phyloP scores from a whole-genome alignment of 2,329 filamentous ascomycete genomes.

The Fusarium coffeatum region DNA sequence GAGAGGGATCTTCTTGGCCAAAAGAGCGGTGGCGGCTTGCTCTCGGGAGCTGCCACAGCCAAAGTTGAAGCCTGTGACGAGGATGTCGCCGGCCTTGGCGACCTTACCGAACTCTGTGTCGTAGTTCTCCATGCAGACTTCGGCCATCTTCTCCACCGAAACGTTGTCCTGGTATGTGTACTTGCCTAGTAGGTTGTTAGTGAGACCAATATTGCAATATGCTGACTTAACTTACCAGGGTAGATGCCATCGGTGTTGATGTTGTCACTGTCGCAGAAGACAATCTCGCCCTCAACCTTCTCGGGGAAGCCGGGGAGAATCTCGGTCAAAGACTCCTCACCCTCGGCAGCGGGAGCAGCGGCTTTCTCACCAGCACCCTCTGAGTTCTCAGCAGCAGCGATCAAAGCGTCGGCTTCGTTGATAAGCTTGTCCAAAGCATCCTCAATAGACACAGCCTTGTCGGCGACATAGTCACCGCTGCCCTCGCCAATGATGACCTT shows the following conservation, averaged over 20 bases:
- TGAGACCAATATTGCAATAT: rapidly evolving
- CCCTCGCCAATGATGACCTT: conserved; percentile 79
- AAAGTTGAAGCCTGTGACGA: conserved; percentile 90
- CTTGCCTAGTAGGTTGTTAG: conserved; percentile 61
- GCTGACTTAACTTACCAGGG: conserved; percentile 70
- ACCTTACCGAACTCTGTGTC: conserved; percentile 75
- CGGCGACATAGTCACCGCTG: conserved; percentile 71
- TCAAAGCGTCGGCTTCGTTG: conserved; percentile 72
- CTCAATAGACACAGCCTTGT: conserved; percentile 74
- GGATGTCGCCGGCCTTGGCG: conserved; percentile 78
- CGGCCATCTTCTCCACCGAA: conserved; percentile 80
- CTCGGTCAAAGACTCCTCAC: conserved; percentile 67
- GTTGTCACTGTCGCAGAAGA: conserved; percentile 65
- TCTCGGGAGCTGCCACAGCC: conserved; percentile 85
- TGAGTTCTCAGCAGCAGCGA: conserved; percentile 64
- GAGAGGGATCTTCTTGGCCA: conserved; percentile 82
- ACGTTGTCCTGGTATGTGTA: conserved; percentile 94
- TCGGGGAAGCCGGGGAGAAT: conserved; percentile 89
- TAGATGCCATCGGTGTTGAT: conserved; percentile 95
- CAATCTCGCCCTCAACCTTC: conserved; percentile 83
- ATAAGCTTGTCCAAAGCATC: conserved; percentile 79
- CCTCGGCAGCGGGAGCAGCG: conserved; percentile 24
- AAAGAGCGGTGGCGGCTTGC: conserved; percentile 81
- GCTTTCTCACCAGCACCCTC: background rate
- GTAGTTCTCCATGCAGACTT: conserved; percentile 95